These are phyloP conservation scores for Boletus vermiculosoides DNA, from an alignment of 768 basidiomycete genomes.

Conservation along the genomic window DNA sequence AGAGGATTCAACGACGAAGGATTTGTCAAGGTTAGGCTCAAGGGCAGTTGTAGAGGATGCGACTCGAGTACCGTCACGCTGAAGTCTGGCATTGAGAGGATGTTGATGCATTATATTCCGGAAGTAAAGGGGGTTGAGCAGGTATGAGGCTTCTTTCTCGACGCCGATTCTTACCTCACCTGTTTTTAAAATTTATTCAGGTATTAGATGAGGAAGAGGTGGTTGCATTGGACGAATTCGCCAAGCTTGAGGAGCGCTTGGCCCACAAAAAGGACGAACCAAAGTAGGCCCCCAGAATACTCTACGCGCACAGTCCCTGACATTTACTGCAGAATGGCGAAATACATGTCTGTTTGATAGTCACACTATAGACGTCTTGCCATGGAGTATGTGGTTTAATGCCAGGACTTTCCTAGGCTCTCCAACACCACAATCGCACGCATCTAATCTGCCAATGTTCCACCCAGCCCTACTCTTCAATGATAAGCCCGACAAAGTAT, in stretches of 20 bases:
- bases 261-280: conserved; percentile 43
- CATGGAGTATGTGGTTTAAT: neutral
- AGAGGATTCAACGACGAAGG: conserved; percentile 85
- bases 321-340: conserved; percentile 58
- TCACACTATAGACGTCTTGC: neutral
- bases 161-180: conserved; percentile 6
- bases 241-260: conserved; percentile 78
- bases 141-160: conserved; percentile 38
- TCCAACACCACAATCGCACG: neutral
- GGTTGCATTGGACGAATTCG: conserved; percentile 84
- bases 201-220: conserved; percentile 87
- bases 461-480: neutral
- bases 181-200: conserved; percentile 39
- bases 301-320: neutral
- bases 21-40: conserved; percentile 83
- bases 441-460: neutral
- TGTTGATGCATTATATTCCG: conserved; percentile 99
- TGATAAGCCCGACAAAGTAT: neutral
- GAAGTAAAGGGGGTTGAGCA: conserved; percentile 92
- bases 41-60: conserved; percentile 97
- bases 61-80: conserved; percentile 91
- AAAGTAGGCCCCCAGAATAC: conserved; percentile 39
- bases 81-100: conserved; percentile 95
- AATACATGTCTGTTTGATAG: conserved; percentile 73
- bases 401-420: neutral